phyloP scores from a whole-genome alignment of 2,329 filamentous ascomycete species.

The Penicillium sp. region DNA sequence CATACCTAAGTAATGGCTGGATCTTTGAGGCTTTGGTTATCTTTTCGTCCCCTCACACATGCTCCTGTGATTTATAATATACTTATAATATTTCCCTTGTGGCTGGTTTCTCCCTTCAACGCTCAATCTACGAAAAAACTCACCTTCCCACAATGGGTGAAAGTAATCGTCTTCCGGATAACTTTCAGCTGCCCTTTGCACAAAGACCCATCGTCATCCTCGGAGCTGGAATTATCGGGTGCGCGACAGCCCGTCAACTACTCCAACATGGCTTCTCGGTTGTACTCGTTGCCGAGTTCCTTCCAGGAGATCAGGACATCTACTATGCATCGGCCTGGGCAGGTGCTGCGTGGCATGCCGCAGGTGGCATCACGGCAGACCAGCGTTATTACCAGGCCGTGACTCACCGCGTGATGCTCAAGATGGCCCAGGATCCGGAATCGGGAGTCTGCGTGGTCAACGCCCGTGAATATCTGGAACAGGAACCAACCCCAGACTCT shows the following conservation, averaged over 20 bases:
- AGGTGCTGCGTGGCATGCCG: conserved; percentile 39
- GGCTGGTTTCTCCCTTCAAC: background rate
- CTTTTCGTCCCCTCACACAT: background rate
- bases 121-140: background rate
- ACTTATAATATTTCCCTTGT: background rate
- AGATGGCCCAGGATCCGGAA: conserved; percentile 33
- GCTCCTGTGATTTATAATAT: background rate
- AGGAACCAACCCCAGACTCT: conserved; percentile 29
- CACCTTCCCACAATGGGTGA: conserved; percentile 18
- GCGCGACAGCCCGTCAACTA: conserved; percentile 34
- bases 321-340: conserved; percentile 39
- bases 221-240: conserved; percentile 40
- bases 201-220: conserved; percentile 35
- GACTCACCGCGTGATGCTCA: conserved; percentile 32
- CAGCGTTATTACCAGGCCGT: conserved; percentile 35
- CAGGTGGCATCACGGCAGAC: conserved; percentile 32
- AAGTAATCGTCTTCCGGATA: conserved; percentile 15
- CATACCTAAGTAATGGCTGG: background rate
- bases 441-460: conserved; percentile 35
- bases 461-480: conserved; percentile 34
- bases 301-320: conserved; percentile 36
- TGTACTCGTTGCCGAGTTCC: conserved; percentile 33
- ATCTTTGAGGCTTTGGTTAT: too few relatives aligned
- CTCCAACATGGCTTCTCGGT: conserved; percentile 35
- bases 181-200: conserved; percentile 27